Evolutionary conservation across 2,329 filamentous ascomycete genomes (phyloP).

Genomic region (Knufia fluminis): DNA sequence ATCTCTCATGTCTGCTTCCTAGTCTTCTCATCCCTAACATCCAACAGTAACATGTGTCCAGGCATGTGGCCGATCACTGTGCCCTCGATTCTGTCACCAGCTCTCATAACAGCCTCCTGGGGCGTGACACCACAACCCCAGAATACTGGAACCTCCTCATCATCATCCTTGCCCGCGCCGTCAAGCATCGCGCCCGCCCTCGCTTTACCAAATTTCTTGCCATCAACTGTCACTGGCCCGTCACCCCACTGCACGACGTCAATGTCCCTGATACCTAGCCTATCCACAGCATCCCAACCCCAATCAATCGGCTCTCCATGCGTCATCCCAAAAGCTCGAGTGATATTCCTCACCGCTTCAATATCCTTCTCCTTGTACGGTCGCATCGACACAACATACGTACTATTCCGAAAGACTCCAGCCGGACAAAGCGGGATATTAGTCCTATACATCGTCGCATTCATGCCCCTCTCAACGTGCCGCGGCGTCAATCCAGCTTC

Average conservation of each 20-base stretch:
- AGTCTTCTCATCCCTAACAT: constrained; percentile 29
- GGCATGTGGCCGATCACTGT: constrained; percentile 53
- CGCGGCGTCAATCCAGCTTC: constrained; percentile 43
- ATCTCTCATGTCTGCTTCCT: neutral
- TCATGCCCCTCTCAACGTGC: constrained; percentile 41
- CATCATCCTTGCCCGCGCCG: constrained; percentile 13
- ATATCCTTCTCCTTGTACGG: constrained; percentile 45
- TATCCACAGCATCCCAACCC: constrained; percentile 49
- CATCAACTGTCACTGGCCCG: constrained; percentile 31
- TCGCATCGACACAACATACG: constrained; percentile 56
- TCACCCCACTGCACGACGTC: constrained; percentile 51
- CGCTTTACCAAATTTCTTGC: constrained; percentile 20
- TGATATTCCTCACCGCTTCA: constrained; percentile 46
- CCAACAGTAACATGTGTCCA: constrained; percentile 54
- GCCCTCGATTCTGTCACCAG: constrained; percentile 39
- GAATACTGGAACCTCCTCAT: constrained; percentile 46
- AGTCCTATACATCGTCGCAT: constrained; percentile 55
- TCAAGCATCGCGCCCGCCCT: constrained; percentile 12
- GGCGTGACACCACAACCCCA: constrained; percentile 61
- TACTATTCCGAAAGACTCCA: constrained; percentile 47
- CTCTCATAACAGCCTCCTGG: constrained; percentile 53
- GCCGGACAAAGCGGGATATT: constrained; percentile 47
- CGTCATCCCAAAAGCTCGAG: constrained; percentile 45
- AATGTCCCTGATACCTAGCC: constrained; percentile 48
- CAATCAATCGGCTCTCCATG: constrained; percentile 58